Evolutionary conservation across 805 yeast species (phyloP).

Genomic region (Wickerhamiella lipophila): DNA sequence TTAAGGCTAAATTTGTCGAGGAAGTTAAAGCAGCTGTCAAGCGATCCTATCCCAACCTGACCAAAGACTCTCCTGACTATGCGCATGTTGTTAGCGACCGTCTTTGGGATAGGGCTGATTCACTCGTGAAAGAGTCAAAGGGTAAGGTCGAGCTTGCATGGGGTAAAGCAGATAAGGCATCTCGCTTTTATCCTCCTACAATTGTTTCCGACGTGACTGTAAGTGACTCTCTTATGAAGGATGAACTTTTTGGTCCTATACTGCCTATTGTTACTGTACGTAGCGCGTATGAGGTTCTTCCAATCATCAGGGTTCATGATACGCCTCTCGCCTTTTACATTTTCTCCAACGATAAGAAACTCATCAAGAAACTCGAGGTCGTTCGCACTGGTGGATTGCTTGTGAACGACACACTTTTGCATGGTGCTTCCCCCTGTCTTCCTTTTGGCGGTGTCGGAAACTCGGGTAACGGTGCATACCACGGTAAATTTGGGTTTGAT

Average conservation of each 20-base stretch:
- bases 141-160: conserved; percentile 23
- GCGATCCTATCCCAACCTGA: conserved; percentile 36
- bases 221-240: conserved; percentile 59
- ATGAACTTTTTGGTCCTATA: conserved; percentile 76
- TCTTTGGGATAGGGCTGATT: conserved; percentile 38
- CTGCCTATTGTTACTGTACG: conserved; percentile 55
- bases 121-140: conserved; percentile 30
- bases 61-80: conserved; percentile 30
- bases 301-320: conserved; percentile 37
- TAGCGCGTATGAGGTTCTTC: conserved; percentile 24
- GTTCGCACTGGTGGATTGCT: conserved; percentile 63
- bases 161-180: conserved; percentile 26
- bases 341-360: conserved; percentile 39
- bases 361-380: conserved; percentile 37
- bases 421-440: conserved; percentile 50
- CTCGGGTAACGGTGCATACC: conserved; percentile 76
- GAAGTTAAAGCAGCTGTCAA: conserved; percentile 32
- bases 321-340: conserved; percentile 74
- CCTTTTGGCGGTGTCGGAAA: conserved; percentile 90
- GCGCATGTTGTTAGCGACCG: conserved; percentile 51
- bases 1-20: conserved; percentile 40
- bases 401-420: conserved; percentile 60
- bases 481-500: conserved; percentile 55
- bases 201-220: conserved; percentile 49
- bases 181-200: conserved; percentile 58